Evolutionary conservation across 2,329 filamentous ascomycete genomes (phyloP).

Genomic region (Berkeleyomyces rouxiae): DNA sequence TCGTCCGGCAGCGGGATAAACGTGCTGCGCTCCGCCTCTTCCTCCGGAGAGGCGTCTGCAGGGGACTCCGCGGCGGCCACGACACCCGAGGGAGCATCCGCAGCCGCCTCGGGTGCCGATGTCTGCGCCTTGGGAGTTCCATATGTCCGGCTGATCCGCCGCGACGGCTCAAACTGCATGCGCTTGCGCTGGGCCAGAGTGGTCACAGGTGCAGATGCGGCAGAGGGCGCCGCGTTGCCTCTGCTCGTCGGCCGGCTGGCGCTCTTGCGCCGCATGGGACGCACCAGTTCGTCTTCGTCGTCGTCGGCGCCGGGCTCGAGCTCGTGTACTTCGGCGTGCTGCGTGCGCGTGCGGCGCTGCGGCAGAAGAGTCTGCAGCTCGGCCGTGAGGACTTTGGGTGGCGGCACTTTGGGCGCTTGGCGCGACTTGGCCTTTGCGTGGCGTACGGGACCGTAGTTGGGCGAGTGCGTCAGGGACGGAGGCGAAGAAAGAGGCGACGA

Average conservation of each 20-base stretch:
- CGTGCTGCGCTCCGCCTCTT: constrained; percentile 22
- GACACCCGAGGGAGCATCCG: not conserved
- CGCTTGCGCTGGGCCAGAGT: constrained; percentile 13
- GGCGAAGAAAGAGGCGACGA: constrained; percentile 44
- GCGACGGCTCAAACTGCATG: constrained; percentile 17
- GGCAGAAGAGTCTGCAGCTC: constrained; percentile 38
- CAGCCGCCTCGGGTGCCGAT: constrained; percentile 13
- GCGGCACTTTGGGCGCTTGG: constrained; percentile 25
- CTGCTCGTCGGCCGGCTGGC: constrained; percentile 23
- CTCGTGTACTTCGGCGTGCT: constrained; percentile 20
- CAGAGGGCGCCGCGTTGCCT: constrained; percentile 17
- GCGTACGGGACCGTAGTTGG: constrained; percentile 30
- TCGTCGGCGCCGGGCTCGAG: constrained; percentile 27
- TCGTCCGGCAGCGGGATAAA: constrained; percentile 31
- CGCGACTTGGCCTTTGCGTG: constrained; percentile 18
- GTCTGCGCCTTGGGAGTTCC: constrained; percentile 13
- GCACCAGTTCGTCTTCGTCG: constrained; percentile 41
- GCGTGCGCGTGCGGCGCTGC: constrained; percentile 28
- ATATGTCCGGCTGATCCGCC: constrained; percentile 16
- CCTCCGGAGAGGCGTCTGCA: constrained; percentile 18
- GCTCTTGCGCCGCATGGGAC: constrained; percentile 18
- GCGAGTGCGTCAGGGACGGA: constrained; percentile 49
- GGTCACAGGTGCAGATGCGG: constrained; percentile 17
- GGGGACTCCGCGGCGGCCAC: not conserved
- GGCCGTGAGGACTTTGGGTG: constrained; percentile 34